Evolutionary conservation across 495 filamentous ascomycete species (phyloP), one percentile per base, ranked within the genome.

Genomic region (Geoglossum glabrum): DNA sequence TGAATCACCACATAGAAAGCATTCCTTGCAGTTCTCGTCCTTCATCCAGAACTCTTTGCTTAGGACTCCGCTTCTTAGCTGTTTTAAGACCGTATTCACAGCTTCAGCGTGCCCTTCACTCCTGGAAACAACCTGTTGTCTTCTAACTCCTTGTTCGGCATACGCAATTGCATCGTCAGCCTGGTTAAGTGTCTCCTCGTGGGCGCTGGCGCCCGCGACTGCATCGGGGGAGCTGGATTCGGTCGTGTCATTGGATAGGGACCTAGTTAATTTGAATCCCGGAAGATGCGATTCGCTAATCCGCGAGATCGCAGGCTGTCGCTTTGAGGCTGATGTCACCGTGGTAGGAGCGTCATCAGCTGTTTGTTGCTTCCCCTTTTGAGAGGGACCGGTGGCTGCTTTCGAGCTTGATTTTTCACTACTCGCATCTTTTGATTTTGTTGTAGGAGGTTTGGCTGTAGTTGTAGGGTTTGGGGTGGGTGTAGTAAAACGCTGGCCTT

Each of bases 41-140:
- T 86, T 85, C 93, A 99, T 99, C 93, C 93, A 99, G 65, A 93
- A 97, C 56, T 95, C 87, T 66, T 85, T 90, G 63, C 84, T 95
- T 15, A 97, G 72, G 33, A 96, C 77, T 23, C 49, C 50, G 26
- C 57, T 36, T 54, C 49, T 59, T 6, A 59, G 47, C 25, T 59
- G 46, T 23, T 38, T 57, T 27, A 38, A 34, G 10, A 52, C 34
- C 8, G 26, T 56, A 25, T 27, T 40, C 10, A 46, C 54, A 1
- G 33, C 33, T n/a, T 56, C 54, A 7, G 34, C 13, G 23, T 56
- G 31, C 21, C 54, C 40, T 21, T 46, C 28, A 21, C 4, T 46
- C 40, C 23, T 36, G 2, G 30, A 17, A 55, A 17, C 5, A 19
- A 13, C 54, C 19, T 56, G 54, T 21, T 25, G 54, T 56, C 26